Base-by-base conservation (phyloP, 495 filamentous ascomycete genomes). In the Extremus antarcticus region DNA sequence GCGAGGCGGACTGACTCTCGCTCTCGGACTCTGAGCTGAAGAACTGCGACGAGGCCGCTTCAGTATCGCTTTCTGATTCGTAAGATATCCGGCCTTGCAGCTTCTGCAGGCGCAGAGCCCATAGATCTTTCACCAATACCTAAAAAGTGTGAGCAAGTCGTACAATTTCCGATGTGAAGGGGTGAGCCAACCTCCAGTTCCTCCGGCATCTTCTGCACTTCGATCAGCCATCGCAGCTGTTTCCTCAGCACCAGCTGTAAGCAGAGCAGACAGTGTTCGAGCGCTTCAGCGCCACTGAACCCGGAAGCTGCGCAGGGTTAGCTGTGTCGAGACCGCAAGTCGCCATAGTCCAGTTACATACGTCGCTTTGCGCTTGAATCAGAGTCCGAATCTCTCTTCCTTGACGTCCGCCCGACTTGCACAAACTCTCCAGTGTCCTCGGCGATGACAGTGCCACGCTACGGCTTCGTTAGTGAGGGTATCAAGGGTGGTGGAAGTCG, bases 181-280 rank as follows among this genome's bases (percentile, higher is more conserved):
- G 1, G 22, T 19, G 20, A 9, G 29, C 32, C 13, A 65, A 82
- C 81, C 75, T 87, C 84, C 13, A 87, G 67, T 58, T 85, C 75
- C 47, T 71, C 67, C 21, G 85, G 82, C 57, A 87, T 79, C 0
- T 76, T 74, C 63, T 79, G 79, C 9, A 73, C 67, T 25, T 79
- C 70, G 9, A 88, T 70, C 43, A 90, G 67, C 60, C 74, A 81
- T 63, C 79, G 66, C 48, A 78, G 76, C 73, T 90, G 86, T 66
- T 87, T 86, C 72, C 82, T 79, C 0, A 91, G 70, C 25, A 98
- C 79, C n/a, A 96, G 70, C 68, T 97, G 92, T 51, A 88, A 81
- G 61, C 78, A 83, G 66, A 91, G 83, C 38, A 98, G 71, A 68
- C 83, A 95, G n/a, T 95, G 76, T 56, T 85, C 78, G 51, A 78